phyloP scores from a whole-genome alignment of 495 filamentous ascomycete species.

The Hyaloscypha bicolor region DNA sequence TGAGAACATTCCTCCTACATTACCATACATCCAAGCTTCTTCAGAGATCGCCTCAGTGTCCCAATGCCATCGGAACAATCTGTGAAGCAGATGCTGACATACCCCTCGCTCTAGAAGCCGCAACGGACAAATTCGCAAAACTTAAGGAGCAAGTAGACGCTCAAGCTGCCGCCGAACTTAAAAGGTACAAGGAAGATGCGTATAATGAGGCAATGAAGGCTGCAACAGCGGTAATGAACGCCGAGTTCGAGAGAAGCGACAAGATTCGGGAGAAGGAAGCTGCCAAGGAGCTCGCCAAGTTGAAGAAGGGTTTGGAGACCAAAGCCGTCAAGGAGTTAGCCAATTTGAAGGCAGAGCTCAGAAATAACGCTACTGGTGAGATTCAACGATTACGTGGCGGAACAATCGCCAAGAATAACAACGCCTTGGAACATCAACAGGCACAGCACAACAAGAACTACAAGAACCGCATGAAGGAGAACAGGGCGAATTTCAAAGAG shows the following conservation, averaged over 20 bases:
- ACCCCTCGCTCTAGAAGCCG: background rate
- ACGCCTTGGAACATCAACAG: no score
- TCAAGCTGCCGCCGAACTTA: background rate
- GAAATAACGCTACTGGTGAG: no score
- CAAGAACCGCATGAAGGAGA: background rate
- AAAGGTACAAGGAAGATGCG: background rate
- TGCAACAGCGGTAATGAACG: background rate
- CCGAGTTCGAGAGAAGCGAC: background rate
- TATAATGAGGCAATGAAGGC: background rate
- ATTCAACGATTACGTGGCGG: background rate
- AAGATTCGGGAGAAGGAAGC: background rate
- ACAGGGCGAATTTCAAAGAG: background rate
- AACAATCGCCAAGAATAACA: no score
- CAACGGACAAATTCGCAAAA: background rate
- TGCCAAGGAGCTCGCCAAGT: background rate
- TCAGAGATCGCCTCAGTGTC: no score
- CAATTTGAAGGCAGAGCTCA: no score
- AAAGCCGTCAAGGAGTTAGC: no score
- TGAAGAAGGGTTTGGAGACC: background rate
- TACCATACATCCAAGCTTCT: no score
- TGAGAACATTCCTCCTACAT: no score
- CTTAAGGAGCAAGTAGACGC: background rate
- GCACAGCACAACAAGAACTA: no score
- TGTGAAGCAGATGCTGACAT: no score
- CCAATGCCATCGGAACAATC: no score